phyloP scores from a whole-genome alignment of 768 basidiomycete genomes.

The Boletus sp. region DNA sequence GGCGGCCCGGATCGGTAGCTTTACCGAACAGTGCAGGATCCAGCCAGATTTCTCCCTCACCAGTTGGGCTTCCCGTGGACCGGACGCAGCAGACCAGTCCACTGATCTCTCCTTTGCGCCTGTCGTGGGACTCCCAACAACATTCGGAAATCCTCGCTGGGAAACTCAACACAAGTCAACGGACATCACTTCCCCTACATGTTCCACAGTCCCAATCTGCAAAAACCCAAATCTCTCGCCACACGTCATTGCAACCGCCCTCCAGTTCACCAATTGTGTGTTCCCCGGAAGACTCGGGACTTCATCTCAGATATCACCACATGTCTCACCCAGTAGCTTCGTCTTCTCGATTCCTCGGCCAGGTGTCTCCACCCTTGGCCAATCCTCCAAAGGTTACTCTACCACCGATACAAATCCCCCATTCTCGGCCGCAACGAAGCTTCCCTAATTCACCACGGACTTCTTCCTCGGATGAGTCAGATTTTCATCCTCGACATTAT shows the following conservation, averaged over 20 bases:
- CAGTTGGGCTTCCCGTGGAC: neutral
- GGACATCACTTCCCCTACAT: slow-evolving; percentile 1
- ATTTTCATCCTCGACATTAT: neutral
- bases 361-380: slow-evolving; percentile 5
- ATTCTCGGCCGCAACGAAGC: slow-evolving; percentile 1
- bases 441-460: neutral
- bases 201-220: neutral
- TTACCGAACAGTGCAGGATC: neutral
- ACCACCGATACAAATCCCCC: neutral
- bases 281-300: slow-evolving; percentile 18
- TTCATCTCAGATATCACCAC: slow-evolving; percentile 1
- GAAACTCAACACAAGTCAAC: neutral
- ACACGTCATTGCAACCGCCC: neutral
- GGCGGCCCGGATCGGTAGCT: neutral
- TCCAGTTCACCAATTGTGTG: slow-evolving; percentile 13
- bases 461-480: slow-evolving; percentile 11
- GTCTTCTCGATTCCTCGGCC: neutral
- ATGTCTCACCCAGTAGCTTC: neutral
- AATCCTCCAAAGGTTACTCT: slow-evolving; percentile 4
- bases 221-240: slow-evolving; percentile 16
- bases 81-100: neutral
- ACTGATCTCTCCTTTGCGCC: neutral
- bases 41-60: neutral
- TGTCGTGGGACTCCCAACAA: slow-evolving; percentile 6
- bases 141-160: neutral